Evolutionary conservation across 306 rosid genomes (phyloP), one percentile per base, ranked within the genome.

Genomic region (Sicyos baderoa): DNA sequence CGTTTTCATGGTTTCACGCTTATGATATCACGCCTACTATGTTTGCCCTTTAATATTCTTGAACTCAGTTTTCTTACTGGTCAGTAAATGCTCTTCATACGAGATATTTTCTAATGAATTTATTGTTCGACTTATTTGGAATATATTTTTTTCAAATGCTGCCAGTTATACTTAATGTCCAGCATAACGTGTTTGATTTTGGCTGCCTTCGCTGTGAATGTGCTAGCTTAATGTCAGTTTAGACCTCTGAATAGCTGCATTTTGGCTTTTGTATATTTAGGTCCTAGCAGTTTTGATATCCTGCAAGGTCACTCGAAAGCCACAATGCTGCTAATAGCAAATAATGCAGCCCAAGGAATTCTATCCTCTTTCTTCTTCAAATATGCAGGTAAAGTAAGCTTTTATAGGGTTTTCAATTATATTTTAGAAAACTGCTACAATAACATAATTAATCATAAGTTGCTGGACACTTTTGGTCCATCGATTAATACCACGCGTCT

Each of bases 271-370:
- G 35, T 71, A 75, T 75, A 54, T 80, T 79, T 79, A 94, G 99
- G 97, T 77, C 97, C 99, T 25, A 74, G 83, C 77, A 87, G 88
- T 77, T 90, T 94, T 85, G 88, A 94, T 81, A 86, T 94, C 77
- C 86, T 94, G 53, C 84, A 94, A 82, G 99, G 99, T 66, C 99
- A 88, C 85, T 94, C 99, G 58, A 88, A 75, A 80, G 99, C 99
- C 76, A 94, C 99, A 37, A 79, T 94, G 84, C 85, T 94, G 66
- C 76, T 94, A 76, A 88, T 94, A 70, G 95, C 89, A 64, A 94
- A 94, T 79, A 94, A 94, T 77, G 97, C 99, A 19, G 97, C 97
- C 42, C 99, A 94, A 82, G 99, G 99, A 80, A 90, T 94, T 77
- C 74, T 94, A 74, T 90, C 99, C 37, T 94, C 99, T 21, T 94